Conservation (phyloP, 2,329 filamentous ascomycete species). For the Penicillium sp. region DNA sequence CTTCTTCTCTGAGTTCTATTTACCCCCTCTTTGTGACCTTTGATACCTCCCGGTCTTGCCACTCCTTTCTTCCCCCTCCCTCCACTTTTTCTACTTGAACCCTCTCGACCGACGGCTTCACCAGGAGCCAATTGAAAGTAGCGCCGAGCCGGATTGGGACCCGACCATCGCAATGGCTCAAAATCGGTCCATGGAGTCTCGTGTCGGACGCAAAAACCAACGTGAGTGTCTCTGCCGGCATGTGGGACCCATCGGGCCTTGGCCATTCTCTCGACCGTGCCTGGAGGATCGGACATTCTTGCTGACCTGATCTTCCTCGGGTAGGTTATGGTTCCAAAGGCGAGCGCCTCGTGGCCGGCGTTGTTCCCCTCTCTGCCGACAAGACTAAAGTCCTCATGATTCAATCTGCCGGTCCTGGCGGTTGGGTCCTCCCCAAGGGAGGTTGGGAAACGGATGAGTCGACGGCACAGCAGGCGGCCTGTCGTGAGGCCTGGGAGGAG, state of each 20-base stretch:
- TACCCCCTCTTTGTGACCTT: constrained; percentile 5
- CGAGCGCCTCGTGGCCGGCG: constrained; percentile 91
- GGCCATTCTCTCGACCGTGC: not conserved
- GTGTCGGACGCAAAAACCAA: constrained; percentile 52
- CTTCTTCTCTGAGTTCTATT: not conserved
- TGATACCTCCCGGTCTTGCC: constrained; percentile 10
- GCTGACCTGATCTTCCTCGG: constrained; percentile 22
- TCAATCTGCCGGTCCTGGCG: constrained; percentile 84
- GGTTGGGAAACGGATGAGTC: constrained; percentile 96
- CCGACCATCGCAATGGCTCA: constrained; percentile 41
- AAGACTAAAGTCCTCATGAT: constrained; percentile 89
- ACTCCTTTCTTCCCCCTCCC: constrained; percentile 5
- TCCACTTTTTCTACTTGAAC: constrained; percentile 1
- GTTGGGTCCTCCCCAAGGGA: constrained; percentile 96
- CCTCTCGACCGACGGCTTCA: not conserved
- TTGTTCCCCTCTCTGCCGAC: constrained; percentile 85
- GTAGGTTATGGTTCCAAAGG: constrained; percentile 88
- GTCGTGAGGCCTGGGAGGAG: constrained; percentile 96
- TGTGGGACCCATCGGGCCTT: constrained; percentile 17
- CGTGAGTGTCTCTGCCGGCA: constrained; percentile 42
- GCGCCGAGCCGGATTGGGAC: constrained; percentile 7
- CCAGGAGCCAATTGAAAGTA: not conserved
- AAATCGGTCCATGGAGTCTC: constrained; percentile 49
- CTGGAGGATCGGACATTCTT: constrained; percentile 2
- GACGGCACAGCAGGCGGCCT: constrained; percentile 79